Evolutionary conservation across 1,284 basidiomycete species (phyloP), one percentile per base, ranked within the genome.

Genomic region (Stereum hirsutum): DNA sequence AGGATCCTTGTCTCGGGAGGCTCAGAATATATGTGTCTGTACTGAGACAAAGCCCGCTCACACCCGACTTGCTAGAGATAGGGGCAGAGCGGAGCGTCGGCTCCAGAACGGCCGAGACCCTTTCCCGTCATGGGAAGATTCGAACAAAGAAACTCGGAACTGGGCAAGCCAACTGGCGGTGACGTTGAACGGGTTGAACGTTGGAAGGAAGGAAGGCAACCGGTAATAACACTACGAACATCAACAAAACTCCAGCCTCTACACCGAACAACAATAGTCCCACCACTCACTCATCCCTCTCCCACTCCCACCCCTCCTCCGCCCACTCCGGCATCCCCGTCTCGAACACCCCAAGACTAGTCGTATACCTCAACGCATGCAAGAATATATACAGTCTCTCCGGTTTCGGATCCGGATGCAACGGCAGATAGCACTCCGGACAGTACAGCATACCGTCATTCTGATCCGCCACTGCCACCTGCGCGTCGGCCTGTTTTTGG

Each of bases 331-430:
- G 84, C 74, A 84, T 78, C 49, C 73, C 76, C 24, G 84, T 85
- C 62, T 83, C 74, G 49, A 83, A 88, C n/a, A 64, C 59, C 0
- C 86, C 87, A 40, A 89, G 59, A 49, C 78, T 82, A 5, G 81
- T 80, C 43, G 82, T 86, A 62, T 92, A 96, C 53, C 78, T 72
- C 54, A 89, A 63, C 10, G 93, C 93, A 58, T 97, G 93, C 53
- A 97, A 66, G 66, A 93, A 97, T 51, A 97, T 97, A 62, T 91
- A 96, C 46, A 96, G 65, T 47, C 79, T 81, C 59, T 93, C 89
- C 2, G 91, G 90, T 55, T 79, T 80, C 1, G 93, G 93, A 62
- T 97, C 93, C 6, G 90, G 89, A 43, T 92, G 80, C 7, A 96
- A 63, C 12, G 93, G 93, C 24, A 94, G 69, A 61, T 87, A 95